A percentile compares a stretch with the other conserved stretches of the same genome.
These are phyloP conservation scores for Alopecurus myosuroides DNA, from an alignment of 176 grass and related monocot genomes.

Conservation along the genomic window DNA sequence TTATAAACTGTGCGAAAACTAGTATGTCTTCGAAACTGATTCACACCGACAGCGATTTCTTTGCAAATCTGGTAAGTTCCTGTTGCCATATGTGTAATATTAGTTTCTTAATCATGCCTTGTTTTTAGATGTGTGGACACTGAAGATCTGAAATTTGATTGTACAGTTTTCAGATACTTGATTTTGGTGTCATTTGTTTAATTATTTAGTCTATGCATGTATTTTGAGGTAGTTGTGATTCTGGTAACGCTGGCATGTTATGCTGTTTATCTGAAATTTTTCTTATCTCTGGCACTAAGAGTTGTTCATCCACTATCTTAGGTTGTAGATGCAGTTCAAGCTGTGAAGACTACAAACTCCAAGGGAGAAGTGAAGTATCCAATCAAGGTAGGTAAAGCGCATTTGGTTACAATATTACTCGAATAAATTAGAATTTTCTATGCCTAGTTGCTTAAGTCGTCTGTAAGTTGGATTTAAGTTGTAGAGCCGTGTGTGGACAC, in stretches of 20 bases:
- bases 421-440: neutral
- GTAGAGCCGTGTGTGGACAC: neutral
- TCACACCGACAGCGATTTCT: constrained; percentile 81
- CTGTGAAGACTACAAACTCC: constrained; percentile 84
- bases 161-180: neutral
- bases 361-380: constrained; percentile 92
- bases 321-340: constrained; percentile 95
- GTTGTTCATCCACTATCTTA: constrained; percentile 10
- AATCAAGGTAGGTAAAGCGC: constrained; percentile 67
- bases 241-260: neutral
- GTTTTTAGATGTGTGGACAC: neutral
- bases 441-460: neutral
- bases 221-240: neutral
- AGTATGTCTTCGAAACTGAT: constrained; percentile 99
- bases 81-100: neutral
- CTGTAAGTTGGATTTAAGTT: neutral
- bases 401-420: neutral
- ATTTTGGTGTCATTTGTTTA: neutral
- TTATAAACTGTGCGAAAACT: constrained; percentile 92
- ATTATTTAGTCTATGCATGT: neutral
- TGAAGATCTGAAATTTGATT: neutral
- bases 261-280: neutral
- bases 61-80: constrained; percentile 76
- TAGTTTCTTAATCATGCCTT: neutral
- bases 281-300: neutral